phyloP scores from a whole-genome alignment of 2,329 filamentous ascomycete genomes.

The Aspergillus puulaauensis region DNA sequence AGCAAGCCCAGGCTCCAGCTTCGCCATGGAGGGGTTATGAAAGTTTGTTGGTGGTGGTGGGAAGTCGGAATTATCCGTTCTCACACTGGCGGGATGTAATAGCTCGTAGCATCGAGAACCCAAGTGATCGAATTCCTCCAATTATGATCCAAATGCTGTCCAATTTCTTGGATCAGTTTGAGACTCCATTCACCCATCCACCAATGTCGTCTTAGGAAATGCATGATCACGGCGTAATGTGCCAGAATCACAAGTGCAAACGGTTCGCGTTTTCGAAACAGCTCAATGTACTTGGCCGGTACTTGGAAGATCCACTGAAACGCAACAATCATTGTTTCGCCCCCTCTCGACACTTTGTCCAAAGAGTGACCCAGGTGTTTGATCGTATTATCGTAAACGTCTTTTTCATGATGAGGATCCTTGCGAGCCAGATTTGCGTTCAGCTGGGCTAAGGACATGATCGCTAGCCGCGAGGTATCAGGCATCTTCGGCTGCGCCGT shows the following conservation, averaged over 20 bases:
- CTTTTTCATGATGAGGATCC: conserved; percentile 26
- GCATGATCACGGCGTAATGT: conserved; percentile 51
- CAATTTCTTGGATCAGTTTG: conserved; percentile 64
- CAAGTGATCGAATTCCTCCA: conserved; percentile 32
- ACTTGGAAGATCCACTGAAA: conserved; percentile 63
- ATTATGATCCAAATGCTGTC: conserved; percentile 24
- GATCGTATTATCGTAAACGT: conserved; percentile 27
- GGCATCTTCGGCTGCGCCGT: conserved; percentile 31
- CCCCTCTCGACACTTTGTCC: conserved; percentile 29
- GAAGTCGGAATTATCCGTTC: not conserved
- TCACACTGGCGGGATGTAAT: conserved; percentile 22
- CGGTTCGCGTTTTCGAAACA: conserved; percentile 36
- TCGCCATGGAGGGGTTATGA: not conserved
- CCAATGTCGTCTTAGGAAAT: conserved; percentile 63
- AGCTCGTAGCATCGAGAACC: conserved; percentile 36
- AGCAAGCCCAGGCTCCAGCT: not conserved
- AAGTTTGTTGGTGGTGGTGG: not conserved
- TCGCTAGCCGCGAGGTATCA: conserved; percentile 32
- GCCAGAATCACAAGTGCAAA: conserved; percentile 46
- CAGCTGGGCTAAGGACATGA: conserved; percentile 24
- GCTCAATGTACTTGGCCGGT: conserved; percentile 58
- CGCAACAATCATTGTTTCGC: conserved; percentile 33
- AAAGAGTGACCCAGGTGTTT: conserved; percentile 26
- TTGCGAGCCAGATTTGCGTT: conserved; percentile 24
- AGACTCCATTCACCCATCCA: conserved; percentile 68